Conservation (phyloP, 768 basidiomycete genomes). For the Boletus huronensis region DNA sequence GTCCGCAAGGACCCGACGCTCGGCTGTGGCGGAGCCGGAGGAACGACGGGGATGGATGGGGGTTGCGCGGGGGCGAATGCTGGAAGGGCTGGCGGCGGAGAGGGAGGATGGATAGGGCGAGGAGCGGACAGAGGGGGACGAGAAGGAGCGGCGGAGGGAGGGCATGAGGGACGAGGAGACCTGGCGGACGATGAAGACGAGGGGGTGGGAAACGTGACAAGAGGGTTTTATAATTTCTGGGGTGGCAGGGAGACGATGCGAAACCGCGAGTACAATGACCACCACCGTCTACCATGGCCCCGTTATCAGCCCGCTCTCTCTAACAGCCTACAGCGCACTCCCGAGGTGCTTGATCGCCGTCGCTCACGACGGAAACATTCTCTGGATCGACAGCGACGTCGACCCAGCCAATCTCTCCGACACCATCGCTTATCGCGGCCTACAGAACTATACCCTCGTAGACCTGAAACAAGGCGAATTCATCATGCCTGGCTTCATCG, state of each 20-base stretch:
- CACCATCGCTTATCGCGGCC: slow-evolving; percentile 50
- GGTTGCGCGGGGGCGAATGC: slow-evolving; percentile 39
- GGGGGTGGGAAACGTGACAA: slow-evolving; percentile 32
- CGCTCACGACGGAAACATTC: slow-evolving; percentile 50
- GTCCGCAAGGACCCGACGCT: slow-evolving; percentile 75
- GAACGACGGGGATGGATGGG: slow-evolving; percentile 49
- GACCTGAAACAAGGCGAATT: slow-evolving; percentile 56
- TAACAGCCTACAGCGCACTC: slow-evolving; percentile 42
- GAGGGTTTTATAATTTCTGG: slow-evolving; percentile 45
- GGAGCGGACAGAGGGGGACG: slow-evolving; percentile 64
- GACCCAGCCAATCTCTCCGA: slow-evolving; percentile 44
- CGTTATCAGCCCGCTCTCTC: slow-evolving; percentile 50
- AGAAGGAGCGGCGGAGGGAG: slow-evolving; percentile 76
- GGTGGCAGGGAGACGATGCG: not conserved
- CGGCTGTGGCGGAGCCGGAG: slow-evolving; percentile 61
- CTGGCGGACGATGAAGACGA: slow-evolving; percentile 15
- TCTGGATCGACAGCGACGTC: slow-evolving; percentile 69
- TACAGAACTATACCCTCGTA: slow-evolving; percentile 31
- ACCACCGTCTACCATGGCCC: slow-evolving; percentile 54
- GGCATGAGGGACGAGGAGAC: slow-evolving; percentile 44
- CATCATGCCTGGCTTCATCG: slow-evolving; percentile 83
- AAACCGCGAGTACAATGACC: slow-evolving; percentile 9
- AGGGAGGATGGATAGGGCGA: slow-evolving; percentile 57
- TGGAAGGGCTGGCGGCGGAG: slow-evolving; percentile 33
- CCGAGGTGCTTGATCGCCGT: slow-evolving; percentile 58